phyloP scores from a whole-genome alignment of 179 eudicot species.

The Nepenthes alata region DNA sequence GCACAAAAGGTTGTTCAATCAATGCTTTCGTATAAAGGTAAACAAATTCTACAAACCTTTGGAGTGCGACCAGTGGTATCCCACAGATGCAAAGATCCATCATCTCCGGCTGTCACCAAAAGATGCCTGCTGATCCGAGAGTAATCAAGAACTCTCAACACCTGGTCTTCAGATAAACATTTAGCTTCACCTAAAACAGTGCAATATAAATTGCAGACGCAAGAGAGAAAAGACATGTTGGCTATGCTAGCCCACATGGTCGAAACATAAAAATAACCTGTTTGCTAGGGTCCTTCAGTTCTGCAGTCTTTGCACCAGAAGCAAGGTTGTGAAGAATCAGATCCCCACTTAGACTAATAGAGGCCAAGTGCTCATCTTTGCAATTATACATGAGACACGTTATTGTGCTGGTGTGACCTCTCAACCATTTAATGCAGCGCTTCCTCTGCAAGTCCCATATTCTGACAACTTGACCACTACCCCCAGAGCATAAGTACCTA shows the following conservation, averaged over 20 bases:
- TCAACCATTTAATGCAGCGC: conserved; percentile 89
- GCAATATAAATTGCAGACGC: conserved; percentile 5
- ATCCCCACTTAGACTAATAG: conserved; percentile 72
- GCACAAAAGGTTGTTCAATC: too few species aligned
- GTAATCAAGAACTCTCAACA: conserved; percentile 89
- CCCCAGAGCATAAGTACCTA: conserved; percentile 82
- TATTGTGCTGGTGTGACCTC: conserved; percentile 74
- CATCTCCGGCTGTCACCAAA: conserved; percentile 93
- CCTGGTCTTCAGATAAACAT: conserved; percentile 43
- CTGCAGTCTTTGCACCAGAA: conserved; percentile 75
- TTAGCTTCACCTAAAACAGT: conserved; percentile 17
- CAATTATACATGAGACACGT: conserved; percentile 76
- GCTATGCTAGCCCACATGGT: neutral
- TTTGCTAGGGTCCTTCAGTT: conserved; percentile 71
- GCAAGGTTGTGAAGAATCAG: conserved; percentile 91
- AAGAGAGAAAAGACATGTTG: neutral
- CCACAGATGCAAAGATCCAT: conserved; percentile 92
- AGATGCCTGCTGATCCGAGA: conserved; percentile 86
- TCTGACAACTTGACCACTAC: conserved; percentile 74
- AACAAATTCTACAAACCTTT: conserved; percentile 41
- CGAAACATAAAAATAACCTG: conserved; percentile 38
- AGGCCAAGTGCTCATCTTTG: conserved; percentile 94
- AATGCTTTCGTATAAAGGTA: neutral
- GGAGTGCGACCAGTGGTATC: conserved; percentile 85
- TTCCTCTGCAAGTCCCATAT: conserved; percentile 95